Percentiles rank a stretch among this genome's conserved stretches.
phyloP scores from a whole-genome alignment of 345 rosid species.

The Mallotus nudiflorus region DNA sequence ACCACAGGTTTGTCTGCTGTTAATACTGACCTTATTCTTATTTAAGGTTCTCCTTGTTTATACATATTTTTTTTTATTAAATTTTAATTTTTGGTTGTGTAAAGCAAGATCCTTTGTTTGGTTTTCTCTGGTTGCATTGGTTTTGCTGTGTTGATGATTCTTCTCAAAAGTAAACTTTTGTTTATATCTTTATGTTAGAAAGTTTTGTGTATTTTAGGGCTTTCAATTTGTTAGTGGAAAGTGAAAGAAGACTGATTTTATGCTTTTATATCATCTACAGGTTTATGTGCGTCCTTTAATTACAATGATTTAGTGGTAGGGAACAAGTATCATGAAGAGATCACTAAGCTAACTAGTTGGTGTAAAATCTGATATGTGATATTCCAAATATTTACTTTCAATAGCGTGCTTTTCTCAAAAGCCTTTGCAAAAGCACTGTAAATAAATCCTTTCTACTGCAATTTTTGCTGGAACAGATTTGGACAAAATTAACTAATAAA shows the following conservation, averaged over 20 bases:
- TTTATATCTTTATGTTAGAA: no score
- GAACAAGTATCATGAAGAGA: background rate
- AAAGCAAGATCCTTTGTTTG: background rate
- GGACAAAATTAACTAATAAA: background rate
- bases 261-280: background rate
- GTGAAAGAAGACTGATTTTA: background rate
- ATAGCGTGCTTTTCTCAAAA: background rate
- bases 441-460: background rate
- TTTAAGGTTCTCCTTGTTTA: background rate
- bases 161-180: background rate
- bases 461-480: background rate
- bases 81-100: background rate
- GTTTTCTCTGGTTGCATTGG: background rate
- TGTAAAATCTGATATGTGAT: background rate
- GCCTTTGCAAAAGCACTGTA: background rate
- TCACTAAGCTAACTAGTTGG: background rate
- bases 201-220: background rate
- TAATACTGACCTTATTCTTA: background rate
- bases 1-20: constrained; percentile 75
- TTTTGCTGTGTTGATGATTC: background rate
- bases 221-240: background rate
- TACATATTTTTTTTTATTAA: background rate
- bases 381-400: background rate
- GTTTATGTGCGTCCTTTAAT: background rate
- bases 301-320: background rate